A percentile compares a stretch with the other conserved stretches of the same genome.
phyloP scores from a whole-genome alignment of 2,329 filamentous ascomycete genomes.

The Aspergillus phoenicis region DNA sequence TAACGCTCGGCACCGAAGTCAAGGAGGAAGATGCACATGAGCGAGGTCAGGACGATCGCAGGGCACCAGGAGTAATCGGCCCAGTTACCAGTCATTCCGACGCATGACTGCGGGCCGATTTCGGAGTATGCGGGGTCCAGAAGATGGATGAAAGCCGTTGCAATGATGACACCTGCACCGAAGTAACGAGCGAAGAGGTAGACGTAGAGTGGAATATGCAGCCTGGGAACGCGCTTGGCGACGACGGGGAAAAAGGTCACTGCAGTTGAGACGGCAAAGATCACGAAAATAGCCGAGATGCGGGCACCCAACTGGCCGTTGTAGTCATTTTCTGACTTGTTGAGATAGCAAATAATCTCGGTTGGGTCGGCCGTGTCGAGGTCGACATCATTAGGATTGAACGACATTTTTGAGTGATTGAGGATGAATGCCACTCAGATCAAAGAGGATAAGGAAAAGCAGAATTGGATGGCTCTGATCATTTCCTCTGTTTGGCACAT shows the following conservation, averaged over 20 bases:
- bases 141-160: conserved; percentile 19
- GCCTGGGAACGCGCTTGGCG: conserved; percentile 12
- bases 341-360: conserved; percentile 15
- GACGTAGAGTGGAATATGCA: conserved; percentile 14
- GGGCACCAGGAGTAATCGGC: conserved; percentile 18
- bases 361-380: conserved; percentile 12
- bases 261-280: conserved; percentile 14
- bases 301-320: conserved; percentile 17
- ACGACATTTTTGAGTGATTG: conserved; percentile 7
- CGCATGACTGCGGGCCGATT: conserved; percentile 18
- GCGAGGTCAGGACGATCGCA: conserved; percentile 16
- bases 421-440: not conserved
- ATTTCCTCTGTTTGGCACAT: not conserved
- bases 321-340: conserved; percentile 14
- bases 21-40: conserved; percentile 16
- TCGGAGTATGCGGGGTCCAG: conserved; percentile 19
- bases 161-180: conserved; percentile 18
- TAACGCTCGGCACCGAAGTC: conserved; percentile 19
- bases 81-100: conserved; percentile 19
- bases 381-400: conserved; percentile 14
- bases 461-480: not conserved
- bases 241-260: conserved; percentile 19
- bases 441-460: not conserved
- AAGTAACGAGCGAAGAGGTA: conserved; percentile 20
- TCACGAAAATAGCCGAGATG: conserved; percentile 19